Evolutionary conservation across 371 early-diverging fungal species (phyloP).

Genomic region (Mucor lusitanicus): DNA sequence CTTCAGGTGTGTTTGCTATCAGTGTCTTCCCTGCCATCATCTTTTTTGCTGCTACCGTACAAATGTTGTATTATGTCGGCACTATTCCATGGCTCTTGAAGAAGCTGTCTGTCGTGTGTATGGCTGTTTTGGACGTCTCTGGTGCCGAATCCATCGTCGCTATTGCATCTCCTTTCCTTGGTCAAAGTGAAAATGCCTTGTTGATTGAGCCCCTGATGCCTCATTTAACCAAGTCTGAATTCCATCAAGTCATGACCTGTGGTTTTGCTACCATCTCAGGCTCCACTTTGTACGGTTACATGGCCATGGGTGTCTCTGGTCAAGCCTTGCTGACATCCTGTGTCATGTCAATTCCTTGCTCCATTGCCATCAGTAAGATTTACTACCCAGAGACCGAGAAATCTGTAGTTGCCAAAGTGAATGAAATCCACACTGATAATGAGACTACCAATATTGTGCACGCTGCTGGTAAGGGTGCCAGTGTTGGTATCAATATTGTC

Average conservation of each 20-base stretch:
- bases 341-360: conserved; percentile 89
- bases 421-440: conserved; percentile 27
- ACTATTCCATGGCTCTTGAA: conserved; percentile 79
- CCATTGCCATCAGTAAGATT: conserved; percentile 83
- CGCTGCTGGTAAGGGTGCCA: conserved; percentile 87
- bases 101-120: conserved; percentile 67
- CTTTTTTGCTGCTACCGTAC: conserved; percentile 83
- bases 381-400: conserved; percentile 84
- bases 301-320: conserved; percentile 63
- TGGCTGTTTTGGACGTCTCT: conserved; percentile 70
- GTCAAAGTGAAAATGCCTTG: conserved; percentile 82
- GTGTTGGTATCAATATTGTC: conserved; percentile 77
- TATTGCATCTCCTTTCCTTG: conserved; percentile 72
- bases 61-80: conserved; percentile 79
- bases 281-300: conserved; percentile 72
- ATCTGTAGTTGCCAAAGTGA: conserved; percentile 69
- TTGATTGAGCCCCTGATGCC: conserved; percentile 77
- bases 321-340: conserved; percentile 74
- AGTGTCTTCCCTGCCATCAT: conserved; percentile 79
- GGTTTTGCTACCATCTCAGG: conserved; percentile 89
- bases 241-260: conserved; percentile 83
- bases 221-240: conserved; percentile 80
- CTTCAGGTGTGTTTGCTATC: conserved; percentile 55
- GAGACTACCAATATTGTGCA: conserved; percentile 78
- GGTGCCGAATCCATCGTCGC: conserved; percentile 86